Evolutionary conservation across 2,329 filamentous ascomycete species (phyloP), one percentile per base, ranked within the genome.

Genomic region (Thielaviopsis ethacetica): DNA sequence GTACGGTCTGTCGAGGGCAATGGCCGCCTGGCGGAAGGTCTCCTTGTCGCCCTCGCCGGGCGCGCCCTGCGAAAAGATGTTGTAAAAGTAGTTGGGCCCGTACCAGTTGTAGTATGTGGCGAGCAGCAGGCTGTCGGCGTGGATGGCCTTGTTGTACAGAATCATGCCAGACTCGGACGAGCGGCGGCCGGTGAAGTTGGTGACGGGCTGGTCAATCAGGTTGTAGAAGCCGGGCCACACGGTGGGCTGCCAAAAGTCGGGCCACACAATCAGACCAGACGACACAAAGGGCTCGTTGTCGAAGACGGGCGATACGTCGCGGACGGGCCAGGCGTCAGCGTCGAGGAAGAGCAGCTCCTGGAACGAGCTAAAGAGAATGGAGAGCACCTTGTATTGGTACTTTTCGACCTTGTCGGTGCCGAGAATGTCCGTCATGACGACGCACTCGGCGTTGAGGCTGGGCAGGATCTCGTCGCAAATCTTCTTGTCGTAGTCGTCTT

Each of bases 261-360:
- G 79, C 78, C 78, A 83, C 17, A 75, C 73, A 17, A 83, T 71
- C 57, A 82, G 68, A 15, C 80, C 80, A 1, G 71, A 72, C 1
- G 74, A 74, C 5, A 63, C 70, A 66, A 76, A 82, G 0, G 77
- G 76, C 44, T 78, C 73, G 1, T 71, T 68, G n/a, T 72, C 67
- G 63, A 83, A 77, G 15, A 82, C 66, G 3, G 66, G 61, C 13
- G 71, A 67, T 0, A 70, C 69, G 55, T 67, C 67, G 59, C 63
- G 62, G 34, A 71, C 60, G 4, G 79, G 77, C 64, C 81, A 79
- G 62, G 72, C 73, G 64, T 82, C 79, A 59, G 76, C 76, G 64
- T 83, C 80, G 64, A 83, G 74, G 67, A 79, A 81, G 19, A 83
- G 70, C 12, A 80, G 72, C 57, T 81, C 73, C 64, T 81, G 76